Base-by-base conservation (phyloP, 2,329 filamentous ascomycete species). In the Samsoniella hepiali region DNA sequence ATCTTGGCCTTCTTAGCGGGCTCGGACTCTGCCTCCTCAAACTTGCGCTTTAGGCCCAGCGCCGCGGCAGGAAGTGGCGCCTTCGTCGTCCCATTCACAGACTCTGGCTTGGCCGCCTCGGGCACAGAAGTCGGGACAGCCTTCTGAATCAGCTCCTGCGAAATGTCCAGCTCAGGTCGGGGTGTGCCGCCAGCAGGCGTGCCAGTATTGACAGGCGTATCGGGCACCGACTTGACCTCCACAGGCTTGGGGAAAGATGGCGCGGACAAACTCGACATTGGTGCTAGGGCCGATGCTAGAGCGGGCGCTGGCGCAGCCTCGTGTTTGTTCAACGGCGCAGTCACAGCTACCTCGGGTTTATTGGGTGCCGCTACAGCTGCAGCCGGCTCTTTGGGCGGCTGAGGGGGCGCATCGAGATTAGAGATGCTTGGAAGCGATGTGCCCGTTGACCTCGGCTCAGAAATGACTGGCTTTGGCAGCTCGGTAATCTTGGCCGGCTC, bases 31-130 rank as follows among this genome's bases (percentile, higher is more conserved):
- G 67, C 55, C 17, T 69, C 72, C 1, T 73, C 73, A 13, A 78
- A 74, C 69, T 81, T 82, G 68, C 79, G 75, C 69, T 78, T 78
- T 54, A 73, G 72, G 40, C 72, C 71, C 1, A 66, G 50, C 7
- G 62, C 60, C 8, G 62, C 11, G 6, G 55, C 44, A 27, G 62
- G 63, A 13, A 64, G 55, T 10, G 67, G 61, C 9, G 63, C 62
- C 5, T 64, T 63, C 3, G 34, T 47, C 15, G 65, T 58, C n/a
- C 63, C 65, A 32, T 64, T 64, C 34, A 17, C 47, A 32, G 49
- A 13, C 13, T 50, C 57, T 15, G 61, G 22, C 45, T 55, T 55
- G 1, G 31, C 17, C 6, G 56, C 56, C 22, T 44, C 58, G 3
- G 34, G 47, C 34, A n/a, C 36, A 44, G 13, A 59, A 67, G 70